A percentile compares a stretch with the other conserved stretches of the same genome.
phyloP scores from a whole-genome alignment of 371 early-diverging fungal genomes.

The Apophysomyces variabilis region DNA sequence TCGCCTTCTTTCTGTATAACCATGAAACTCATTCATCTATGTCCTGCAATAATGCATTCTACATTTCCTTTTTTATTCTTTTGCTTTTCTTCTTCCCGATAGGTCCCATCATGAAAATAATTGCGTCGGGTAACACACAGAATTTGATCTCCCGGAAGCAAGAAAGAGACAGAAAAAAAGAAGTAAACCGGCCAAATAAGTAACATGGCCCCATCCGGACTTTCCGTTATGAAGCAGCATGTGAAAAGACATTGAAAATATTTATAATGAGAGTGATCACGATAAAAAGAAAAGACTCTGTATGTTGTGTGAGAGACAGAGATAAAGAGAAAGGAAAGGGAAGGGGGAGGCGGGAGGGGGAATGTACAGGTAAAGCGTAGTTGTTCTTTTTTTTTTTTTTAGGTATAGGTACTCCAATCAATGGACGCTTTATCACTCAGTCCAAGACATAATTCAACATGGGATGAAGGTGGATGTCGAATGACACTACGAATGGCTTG shows the following conservation, averaged over 20 bases:
- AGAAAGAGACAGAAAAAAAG: not conserved
- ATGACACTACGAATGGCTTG: slow-evolving; percentile 51
- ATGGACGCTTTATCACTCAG: slow-evolving; percentile 45
- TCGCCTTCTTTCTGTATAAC: too few species aligned
- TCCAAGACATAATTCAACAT: slow-evolving; percentile 49
- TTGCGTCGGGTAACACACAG: slow-evolving; percentile 5
- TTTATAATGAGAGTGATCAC: not conserved
- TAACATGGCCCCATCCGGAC: too few species aligned
- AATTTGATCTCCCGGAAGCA: not conserved
- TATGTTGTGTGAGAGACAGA: not conserved
- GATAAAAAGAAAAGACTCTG: not conserved
- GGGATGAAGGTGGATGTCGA: slow-evolving; percentile 33
- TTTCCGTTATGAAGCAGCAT: not conserved
- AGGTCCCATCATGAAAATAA: not conserved
- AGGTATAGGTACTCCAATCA: slow-evolving; percentile 44
- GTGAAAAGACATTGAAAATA: not conserved
- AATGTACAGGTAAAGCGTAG: slow-evolving; percentile 7
- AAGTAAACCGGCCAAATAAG: not conserved
- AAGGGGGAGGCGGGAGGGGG: not conserved
- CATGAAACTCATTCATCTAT: too few species aligned
- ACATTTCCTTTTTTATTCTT: too few species aligned
- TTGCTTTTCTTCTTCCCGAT: too few species aligned
- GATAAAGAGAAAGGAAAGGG: not conserved
- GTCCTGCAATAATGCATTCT: too few species aligned
- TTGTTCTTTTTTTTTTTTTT: not conserved